Percentiles rank a stretch among this genome's conserved stretches.
Conservation (phyloP, 2,329 filamentous ascomycete species). For the Periconia sp. region DNA sequence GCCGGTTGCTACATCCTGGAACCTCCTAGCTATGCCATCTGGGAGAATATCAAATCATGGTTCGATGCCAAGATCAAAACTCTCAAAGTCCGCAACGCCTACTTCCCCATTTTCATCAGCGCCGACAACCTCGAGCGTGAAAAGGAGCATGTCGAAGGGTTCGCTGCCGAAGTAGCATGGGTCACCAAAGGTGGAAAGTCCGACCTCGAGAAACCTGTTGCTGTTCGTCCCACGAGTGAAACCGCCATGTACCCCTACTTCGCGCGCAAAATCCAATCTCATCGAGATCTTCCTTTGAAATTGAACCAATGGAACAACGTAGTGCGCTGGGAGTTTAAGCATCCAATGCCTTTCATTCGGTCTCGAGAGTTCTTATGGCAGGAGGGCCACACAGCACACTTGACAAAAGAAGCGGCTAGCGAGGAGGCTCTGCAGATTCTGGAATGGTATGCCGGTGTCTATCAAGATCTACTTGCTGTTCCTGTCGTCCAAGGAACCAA, state of each 20-base stretch:
- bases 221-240: constrained; percentile 69
- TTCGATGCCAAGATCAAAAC: constrained; percentile 73
- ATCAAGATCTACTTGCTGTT: constrained; percentile 90
- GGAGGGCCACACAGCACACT: constrained; percentile 90
- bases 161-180: constrained; percentile 90
- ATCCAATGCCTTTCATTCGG: constrained; percentile 71
- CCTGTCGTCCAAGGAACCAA: constrained; percentile 92
- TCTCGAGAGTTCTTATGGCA: constrained; percentile 98
- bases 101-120: constrained; percentile 91
- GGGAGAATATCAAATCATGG: constrained; percentile 65
- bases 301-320: constrained; percentile 98
- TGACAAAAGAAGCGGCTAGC: constrained; percentile 78
- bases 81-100: constrained; percentile 91
- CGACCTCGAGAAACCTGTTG: constrained; percentile 80
- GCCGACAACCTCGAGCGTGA: constrained; percentile 78
- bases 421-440: constrained; percentile 91
- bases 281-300: constrained; percentile 89
- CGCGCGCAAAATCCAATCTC: constrained; percentile 93
- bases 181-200: constrained; percentile 89
- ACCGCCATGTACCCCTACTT: constrained; percentile 96
- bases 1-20: constrained; percentile 48
- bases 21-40: constrained; percentile 67
- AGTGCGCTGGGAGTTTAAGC: constrained; percentile 96
- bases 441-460: constrained; percentile 87
- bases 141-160: constrained; percentile 97